Percentiles rank a stretch among this genome's conserved stretches.
Conservation (phyloP, 805 yeast genomes). For the Wickerhamiella brachini region DNA sequence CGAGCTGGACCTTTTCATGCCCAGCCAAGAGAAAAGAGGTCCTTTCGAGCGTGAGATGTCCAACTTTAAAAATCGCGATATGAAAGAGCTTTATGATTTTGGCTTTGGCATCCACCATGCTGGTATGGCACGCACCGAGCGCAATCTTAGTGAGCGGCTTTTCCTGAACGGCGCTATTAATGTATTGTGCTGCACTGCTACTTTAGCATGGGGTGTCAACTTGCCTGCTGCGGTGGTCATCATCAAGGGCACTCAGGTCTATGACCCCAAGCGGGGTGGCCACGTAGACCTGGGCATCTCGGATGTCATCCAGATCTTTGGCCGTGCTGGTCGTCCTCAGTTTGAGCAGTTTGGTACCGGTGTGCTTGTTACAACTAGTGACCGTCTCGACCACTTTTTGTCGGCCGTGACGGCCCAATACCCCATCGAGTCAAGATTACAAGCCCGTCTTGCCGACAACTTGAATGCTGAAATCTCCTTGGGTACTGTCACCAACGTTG, state of each 20-base stretch:
- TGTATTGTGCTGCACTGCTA: conserved; percentile 90
- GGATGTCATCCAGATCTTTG: conserved; percentile 94
- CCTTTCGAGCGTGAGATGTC: conserved; percentile 46
- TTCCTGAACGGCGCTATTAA: conserved; percentile 75
- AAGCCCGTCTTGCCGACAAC: conserved; percentile 73
- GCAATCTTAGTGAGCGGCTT: conserved; percentile 81
- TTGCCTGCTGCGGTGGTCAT: conserved; percentile 96
- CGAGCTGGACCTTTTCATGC: conserved; percentile 46
- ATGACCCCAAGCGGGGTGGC: conserved; percentile 91
- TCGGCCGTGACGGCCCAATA: conserved; percentile 83
- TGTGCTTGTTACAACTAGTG: conserved; percentile 70
- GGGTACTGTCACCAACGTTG: conserved; percentile 89
- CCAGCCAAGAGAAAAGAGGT: conserved; percentile 29
- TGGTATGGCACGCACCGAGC: conserved; percentile 84
- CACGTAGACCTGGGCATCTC: conserved; percentile 86
- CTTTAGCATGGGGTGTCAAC: conserved; percentile 99
- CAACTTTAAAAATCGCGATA: conserved; percentile 56
- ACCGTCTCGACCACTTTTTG: conserved; percentile 76
- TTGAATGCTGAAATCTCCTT: conserved; percentile 91
- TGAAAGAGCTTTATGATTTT: conserved; percentile 44
- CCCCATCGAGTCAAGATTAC: conserved; percentile 80
- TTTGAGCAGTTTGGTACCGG: conserved; percentile 89
- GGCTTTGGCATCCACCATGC: conserved; percentile 98
- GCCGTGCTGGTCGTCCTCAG: conserved; percentile 99
- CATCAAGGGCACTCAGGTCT: conserved; percentile 91